phyloP scores from a whole-genome alignment of 495 filamentous ascomycete genomes.

The Podospora bellae-mahoneyi region DNA sequence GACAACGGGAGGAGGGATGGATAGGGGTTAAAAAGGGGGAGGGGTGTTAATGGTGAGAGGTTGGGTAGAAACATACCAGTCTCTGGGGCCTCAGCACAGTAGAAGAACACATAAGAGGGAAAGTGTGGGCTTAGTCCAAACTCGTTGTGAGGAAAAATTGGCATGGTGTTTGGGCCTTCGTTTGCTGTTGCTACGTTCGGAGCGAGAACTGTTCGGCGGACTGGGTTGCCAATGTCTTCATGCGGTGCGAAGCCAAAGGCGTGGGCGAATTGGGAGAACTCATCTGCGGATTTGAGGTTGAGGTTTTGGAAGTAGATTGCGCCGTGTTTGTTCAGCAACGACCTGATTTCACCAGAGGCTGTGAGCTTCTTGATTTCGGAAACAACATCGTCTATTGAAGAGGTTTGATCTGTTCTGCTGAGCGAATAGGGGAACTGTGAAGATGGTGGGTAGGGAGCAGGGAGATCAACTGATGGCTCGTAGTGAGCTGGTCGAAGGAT shows the following conservation, averaged over 20 bases:
- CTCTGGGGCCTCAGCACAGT: too few relatives aligned
- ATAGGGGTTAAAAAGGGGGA: constrained; percentile 51
- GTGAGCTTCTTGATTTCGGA: constrained; percentile 18
- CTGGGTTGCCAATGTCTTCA: too few relatives aligned
- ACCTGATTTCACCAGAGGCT: constrained; percentile 18
- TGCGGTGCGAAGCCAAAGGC: too few relatives aligned
- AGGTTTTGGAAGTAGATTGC: constrained; percentile 40
- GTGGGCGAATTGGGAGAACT: too few relatives aligned
- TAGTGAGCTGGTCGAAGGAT: constrained; percentile 20
- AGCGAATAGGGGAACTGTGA: constrained; percentile 19
- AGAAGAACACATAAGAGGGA: too few relatives aligned
- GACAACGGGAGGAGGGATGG: background rate
- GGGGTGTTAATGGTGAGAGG: constrained; percentile 23
- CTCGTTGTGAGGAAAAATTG: too few relatives aligned
- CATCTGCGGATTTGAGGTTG: constrained; percentile 24
- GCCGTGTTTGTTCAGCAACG: constrained; percentile 34
- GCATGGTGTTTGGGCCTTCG: too few relatives aligned
- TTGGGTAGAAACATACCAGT: too few relatives aligned
- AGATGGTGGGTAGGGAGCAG: constrained; percentile 16
- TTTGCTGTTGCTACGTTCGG: too few relatives aligned
- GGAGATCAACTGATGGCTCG: constrained; percentile 21
- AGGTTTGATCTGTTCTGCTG: background rate
- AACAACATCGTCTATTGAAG: constrained; percentile 17
- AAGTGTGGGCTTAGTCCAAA: too few relatives aligned
- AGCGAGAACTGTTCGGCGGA: too few relatives aligned